Base-by-base conservation (phyloP, 495 filamentous ascomycete genomes). In the Pseudotulostoma volvatum region DNA sequence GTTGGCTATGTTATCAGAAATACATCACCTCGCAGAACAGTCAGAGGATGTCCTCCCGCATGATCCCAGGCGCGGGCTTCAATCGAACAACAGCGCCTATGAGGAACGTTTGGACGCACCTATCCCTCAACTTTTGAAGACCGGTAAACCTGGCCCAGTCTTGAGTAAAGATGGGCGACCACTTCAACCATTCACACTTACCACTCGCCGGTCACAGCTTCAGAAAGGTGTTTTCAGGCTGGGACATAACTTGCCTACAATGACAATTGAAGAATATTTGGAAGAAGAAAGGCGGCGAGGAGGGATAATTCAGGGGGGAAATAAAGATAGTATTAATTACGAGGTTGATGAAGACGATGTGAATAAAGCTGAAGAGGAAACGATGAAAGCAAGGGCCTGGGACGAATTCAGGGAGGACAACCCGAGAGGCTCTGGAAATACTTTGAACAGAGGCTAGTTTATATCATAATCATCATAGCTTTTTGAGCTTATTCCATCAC, bases 261-360 rank as follows among this genome's bases (percentile, higher is more conserved):
- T 96, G 90, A 82, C 74, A 0, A 96, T 97, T 42, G 92, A 97
- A 45, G 90, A 97, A 57, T 96, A 96, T 52, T 62, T 97, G 11
- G 88, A 88, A 34, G 90, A 97, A 60, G 90, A 97, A 56, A 67
- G 76, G 42, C 67, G 71, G 43, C 65, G 81, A 52, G 92, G 92
- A 7, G 84, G 84, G n/a, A 81, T 97, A 16, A 79, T 94, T 38
- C 78, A 94, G 52, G 87, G 86, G 19, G 90, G 90, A 31, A 83
- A 80, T n/a, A 30, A 42, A 28, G 20, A 42, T 11, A 11, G 23
- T 5, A 28, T 11, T 11, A 77, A 80, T 51, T 71, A 80, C 44
- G 77, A 85, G 54, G 66, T 79, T 18, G 81, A 96, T 56, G 87
- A 95, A 61, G 92, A 96, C 57, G 69, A 95, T 57, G 45, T 82